Base-by-base conservation (phyloP, 106 monocot genomes). In the Dioscorea alata region DNA sequence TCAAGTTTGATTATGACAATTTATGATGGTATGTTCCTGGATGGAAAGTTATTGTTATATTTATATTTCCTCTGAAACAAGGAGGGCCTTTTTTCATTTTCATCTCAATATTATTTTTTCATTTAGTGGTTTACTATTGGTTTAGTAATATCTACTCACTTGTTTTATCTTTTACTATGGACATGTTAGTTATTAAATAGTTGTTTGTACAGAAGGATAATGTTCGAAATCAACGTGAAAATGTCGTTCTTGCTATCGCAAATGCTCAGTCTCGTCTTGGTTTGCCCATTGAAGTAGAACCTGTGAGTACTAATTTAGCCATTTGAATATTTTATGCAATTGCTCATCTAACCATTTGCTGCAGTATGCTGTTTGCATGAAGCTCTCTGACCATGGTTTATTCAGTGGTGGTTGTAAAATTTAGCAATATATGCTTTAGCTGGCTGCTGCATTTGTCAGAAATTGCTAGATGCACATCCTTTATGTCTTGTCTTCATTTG, bases 261-360 rank as follows among this genome's bases (percentile, higher is more conserved):
- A 99, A 99, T 88, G 93, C 93, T 77, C 99, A 99, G 57, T 81
- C 90, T 81, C 80, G 83, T 50, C 80, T 90, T 71, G 83, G 87
- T 24, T 35, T 93, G 53, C 81, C 83, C 70, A 59, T 49, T 75
- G 92, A 75, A 51, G 51, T 60, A 12, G 93, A 99, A 16, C 99
- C 90, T 5, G 99, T 99, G 54, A 81, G 92, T 80, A 12, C 60
- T 60, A 8, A 23, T 60, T 60, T 60, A 22, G 18, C 2, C 23
- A 60, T 0, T 51, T 54, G 13, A 54, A 54, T 19, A 54, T 14
- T 15, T 54, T 54, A 5, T 54, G 54, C 54, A 54, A 54, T 54
- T 16, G 18, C 18, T 28, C 28, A 15, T 16, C 15, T 18, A 8
- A 54, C 15, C 54, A 18, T 54, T 54, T 54, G n/a, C 51, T 1